Percentiles rank a stretch among this genome's conserved stretches.
Evolutionary conservation across 768 basidiomycete genomes (phyloP).

Genomic region (Phaeotremella fagi): DNA sequence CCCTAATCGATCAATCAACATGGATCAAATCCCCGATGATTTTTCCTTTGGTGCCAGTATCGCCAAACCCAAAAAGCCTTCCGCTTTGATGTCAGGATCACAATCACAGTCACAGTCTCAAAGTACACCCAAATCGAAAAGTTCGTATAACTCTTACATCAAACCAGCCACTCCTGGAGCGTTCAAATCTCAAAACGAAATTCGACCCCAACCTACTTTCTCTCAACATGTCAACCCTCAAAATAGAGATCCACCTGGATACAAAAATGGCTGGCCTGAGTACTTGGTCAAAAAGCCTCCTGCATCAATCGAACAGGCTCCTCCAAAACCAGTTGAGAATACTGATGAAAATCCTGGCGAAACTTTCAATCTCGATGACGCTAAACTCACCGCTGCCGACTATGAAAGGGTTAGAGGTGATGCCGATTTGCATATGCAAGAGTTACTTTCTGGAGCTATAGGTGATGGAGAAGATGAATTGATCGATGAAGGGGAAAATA

Average conservation of each 20-base stretch:
- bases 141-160: slow-evolving; percentile 22
- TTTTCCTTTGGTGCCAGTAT: slow-evolving; percentile 12
- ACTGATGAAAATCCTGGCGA: slow-evolving; percentile 26
- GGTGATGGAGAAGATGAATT: slow-evolving; percentile 54
- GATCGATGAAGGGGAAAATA: slow-evolving; percentile 57
- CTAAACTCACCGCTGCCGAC: slow-evolving; percentile 29
- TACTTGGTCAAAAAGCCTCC: not conserved
- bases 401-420: slow-evolving; percentile 51
- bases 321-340: not conserved
- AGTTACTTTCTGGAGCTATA: slow-evolving; percentile 63
- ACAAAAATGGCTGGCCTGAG: slow-evolving; percentile 15
- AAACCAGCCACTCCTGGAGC: slow-evolving; percentile 37
- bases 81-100: not conserved
- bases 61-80: not conserved
- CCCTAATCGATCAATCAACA: slow-evolving; percentile 1
- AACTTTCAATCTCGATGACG: slow-evolving; percentile 31
- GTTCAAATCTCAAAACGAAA: slow-evolving; percentile 1
- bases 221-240: slow-evolving; percentile 5
- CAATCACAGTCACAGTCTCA: not conserved
- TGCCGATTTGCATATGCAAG: slow-evolving; percentile 71
- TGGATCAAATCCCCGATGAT: not conserved
- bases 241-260: not conserved
- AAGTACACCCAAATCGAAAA: not conserved
- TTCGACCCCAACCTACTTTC: slow-evolving; percentile 6
- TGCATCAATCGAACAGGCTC: not conserved